Evolutionary conservation across 1,284 basidiomycete genomes (phyloP), one percentile per base, ranked within the genome.

Genomic region (Afroboletus lepidellus): DNA sequence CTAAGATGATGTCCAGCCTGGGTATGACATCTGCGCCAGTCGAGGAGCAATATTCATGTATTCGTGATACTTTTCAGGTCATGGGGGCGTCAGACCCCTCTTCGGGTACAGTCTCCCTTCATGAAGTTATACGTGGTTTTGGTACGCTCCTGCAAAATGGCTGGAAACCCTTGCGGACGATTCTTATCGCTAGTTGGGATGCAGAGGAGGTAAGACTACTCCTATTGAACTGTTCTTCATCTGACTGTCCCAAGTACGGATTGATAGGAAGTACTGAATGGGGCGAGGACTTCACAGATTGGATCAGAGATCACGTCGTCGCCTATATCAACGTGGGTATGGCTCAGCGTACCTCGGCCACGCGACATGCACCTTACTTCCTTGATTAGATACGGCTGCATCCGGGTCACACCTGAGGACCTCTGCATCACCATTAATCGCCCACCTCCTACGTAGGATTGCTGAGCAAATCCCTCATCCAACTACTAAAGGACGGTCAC

Each of bases 101-200:
- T 45, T 87, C 85, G 13, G 92, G 92, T n/a, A 89, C 89, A 0
- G 89, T 84, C 1, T 78, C 84, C 5, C 72, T 91, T 52, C 78
- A 85, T 58, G 91, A 94, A 64, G 72, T 86, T 25, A 77, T 92
- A 46, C 80, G 81, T 41, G 90, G 87, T 3, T 78, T 91, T 48
- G 90, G 88, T 33, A 71, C 71, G 6, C 73, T 94, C 0, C 62
- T 87, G 29, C 72, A 71, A 57, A 76, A 74, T 30, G 92, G 90
- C 16, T 94, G 92, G 92, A 85, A 80, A 62, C 92, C 92, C 4
- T 67, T 92, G 32, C 76, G 92, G 39, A 92, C 87, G 13, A 84
- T 93, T 63, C 67, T 91, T 13, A 75, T 92, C 32, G 88, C 87
- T 4, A 84, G 82, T 56, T 92, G 89, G 89, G 90, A 72, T 62